phyloP scores from a whole-genome alignment of 208 protist species.

The Leishmania gerbilli region DNA sequence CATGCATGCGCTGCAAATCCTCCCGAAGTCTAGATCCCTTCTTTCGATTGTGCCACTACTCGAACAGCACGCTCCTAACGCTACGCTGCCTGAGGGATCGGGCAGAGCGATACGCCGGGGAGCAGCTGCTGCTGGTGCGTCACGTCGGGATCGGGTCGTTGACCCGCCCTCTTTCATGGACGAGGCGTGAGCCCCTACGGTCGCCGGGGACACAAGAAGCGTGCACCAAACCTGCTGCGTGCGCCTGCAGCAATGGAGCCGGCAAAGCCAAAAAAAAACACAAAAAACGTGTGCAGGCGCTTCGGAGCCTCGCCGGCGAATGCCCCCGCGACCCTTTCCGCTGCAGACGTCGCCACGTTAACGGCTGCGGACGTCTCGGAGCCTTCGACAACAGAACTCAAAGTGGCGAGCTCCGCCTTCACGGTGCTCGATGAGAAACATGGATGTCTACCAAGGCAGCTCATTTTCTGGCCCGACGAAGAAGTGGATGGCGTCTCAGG shows the following conservation, averaged over 20 bases:
- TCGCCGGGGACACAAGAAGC: not conserved
- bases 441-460: not conserved
- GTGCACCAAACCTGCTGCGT: not conserved
- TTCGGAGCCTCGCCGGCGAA: not conserved
- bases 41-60: too few relatives aligned
- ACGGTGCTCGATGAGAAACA: not conserved
- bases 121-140: too few relatives aligned
- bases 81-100: too few relatives aligned
- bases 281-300: not conserved
- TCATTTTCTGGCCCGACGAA: not conserved
- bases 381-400: not conserved
- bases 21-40: too few relatives aligned
- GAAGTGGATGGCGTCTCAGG: not conserved
- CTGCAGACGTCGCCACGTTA: not conserved
- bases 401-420: not conserved
- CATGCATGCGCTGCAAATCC: too few relatives aligned
- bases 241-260: not conserved
- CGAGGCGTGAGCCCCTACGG: not conserved
- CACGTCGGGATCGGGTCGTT: too few relatives aligned
- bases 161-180: too few relatives aligned
- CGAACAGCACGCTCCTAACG: too few relatives aligned
- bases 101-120: too few relatives aligned
- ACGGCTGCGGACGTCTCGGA: not conserved
- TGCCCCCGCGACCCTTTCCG: not conserved
- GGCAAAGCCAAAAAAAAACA: not conserved